Conservation (phyloP, 495 filamentous ascomycete genomes). For the Neurospora terricola region DNA sequence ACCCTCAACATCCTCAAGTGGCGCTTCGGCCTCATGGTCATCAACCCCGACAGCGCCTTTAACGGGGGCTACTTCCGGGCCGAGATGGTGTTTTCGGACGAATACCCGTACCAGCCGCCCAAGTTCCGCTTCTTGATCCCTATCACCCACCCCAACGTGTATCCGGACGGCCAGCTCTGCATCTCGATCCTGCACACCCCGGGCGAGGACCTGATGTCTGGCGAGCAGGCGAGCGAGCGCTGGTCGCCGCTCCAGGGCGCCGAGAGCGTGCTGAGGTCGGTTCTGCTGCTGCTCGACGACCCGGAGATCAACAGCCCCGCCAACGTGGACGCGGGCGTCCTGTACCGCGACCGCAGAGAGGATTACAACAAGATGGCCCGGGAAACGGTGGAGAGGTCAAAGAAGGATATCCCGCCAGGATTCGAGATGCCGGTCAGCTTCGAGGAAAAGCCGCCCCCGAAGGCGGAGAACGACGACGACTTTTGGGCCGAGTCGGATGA, state of each 20-base stretch:
- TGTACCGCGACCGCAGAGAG: conserved; percentile 62
- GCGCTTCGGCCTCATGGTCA: conserved; percentile 79
- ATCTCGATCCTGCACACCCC: conserved; percentile 93
- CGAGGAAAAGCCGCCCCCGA: conserved; percentile 49
- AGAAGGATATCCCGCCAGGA: conserved; percentile 65
- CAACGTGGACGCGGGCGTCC: conserved; percentile 86
- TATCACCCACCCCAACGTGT: conserved; percentile 86
- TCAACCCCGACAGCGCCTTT: conserved; percentile 85
- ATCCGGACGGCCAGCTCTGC: conserved; percentile 80
- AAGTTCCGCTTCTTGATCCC: conserved; percentile 79
- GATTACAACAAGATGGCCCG: conserved; percentile 59
- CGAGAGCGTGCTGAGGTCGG: conserved; percentile 86
- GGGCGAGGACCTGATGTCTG: conserved; percentile 85
- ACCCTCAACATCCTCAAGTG: conserved; percentile 68
- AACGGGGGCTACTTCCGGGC: conserved; percentile 90
- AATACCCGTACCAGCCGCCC: conserved; percentile 90
- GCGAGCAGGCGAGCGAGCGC: conserved; percentile 76
- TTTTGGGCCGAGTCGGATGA: conserved; percentile 82
- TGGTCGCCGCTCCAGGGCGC: conserved; percentile 91
- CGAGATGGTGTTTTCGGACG: conserved; percentile 73
- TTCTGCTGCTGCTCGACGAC: conserved; percentile 88
- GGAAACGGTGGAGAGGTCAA: conserved; percentile 61
- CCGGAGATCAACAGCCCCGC: conserved; percentile 88
- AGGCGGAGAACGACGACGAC: conserved; percentile 59
- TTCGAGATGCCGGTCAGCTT: conserved; percentile 76